phyloP scores from a whole-genome alignment of 495 filamentous ascomycete genomes.

The Penicillium ucsense region DNA sequence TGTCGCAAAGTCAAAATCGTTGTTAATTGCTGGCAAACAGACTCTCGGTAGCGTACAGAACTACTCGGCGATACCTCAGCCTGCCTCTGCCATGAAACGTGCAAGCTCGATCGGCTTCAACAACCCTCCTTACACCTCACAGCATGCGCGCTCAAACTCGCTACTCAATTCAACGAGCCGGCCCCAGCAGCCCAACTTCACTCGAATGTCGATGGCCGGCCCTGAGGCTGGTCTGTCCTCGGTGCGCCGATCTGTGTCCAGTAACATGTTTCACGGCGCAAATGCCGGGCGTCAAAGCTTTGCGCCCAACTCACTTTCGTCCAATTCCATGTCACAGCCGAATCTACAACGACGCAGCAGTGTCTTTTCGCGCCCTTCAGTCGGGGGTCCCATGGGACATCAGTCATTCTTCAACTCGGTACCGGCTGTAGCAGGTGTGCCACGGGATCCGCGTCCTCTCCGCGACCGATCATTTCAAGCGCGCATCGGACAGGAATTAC shows the following conservation, averaged over 20 bases:
- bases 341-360: slow-evolving; percentile 68
- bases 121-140: slow-evolving; percentile 53
- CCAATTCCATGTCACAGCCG: slow-evolving; percentile 32
- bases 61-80: slow-evolving; percentile 76
- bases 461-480: slow-evolving; percentile 70
- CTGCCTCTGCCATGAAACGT: slow-evolving; percentile 91
- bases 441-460: slow-evolving; percentile 81
- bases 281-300: slow-evolving; percentile 57
- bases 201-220: slow-evolving; percentile 67
- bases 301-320: slow-evolving; percentile 51
- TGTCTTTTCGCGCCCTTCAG: slow-evolving; percentile 63
- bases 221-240: slow-evolving; percentile 72
- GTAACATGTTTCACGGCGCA: slow-evolving; percentile 53
- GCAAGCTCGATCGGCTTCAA: slow-evolving; percentile 70
- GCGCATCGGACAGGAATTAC: slow-evolving; percentile 75
- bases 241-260: slow-evolving; percentile 75
- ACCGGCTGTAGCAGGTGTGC: slow-evolving; percentile 66
- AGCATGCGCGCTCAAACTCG: slow-evolving; percentile 71
- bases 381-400: slow-evolving; percentile 52
- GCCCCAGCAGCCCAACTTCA: slow-evolving; percentile 75
- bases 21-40: slow-evolving; percentile 31
- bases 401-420: slow-evolving; percentile 90
- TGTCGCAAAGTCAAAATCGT: slow-evolving; percentile 3
- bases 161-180: slow-evolving; percentile 81
- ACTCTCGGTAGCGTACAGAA: slow-evolving; percentile 69